phyloP scores from a whole-genome alignment of 805 yeast genomes.

The Metschnikowia gelsemii region DNA sequence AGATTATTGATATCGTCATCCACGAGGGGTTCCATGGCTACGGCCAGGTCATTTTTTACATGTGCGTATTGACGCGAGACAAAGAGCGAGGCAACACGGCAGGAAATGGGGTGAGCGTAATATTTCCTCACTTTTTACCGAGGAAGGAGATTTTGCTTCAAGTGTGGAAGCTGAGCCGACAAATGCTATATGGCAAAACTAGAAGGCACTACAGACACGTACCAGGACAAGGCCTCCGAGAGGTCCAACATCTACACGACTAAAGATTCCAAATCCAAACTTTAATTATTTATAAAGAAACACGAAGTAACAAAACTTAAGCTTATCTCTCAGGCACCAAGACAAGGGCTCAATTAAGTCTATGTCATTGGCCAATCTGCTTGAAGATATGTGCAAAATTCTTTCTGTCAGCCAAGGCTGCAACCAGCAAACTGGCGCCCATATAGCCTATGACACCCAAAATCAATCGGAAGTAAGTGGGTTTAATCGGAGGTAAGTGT shows the following conservation, averaged over 20 bases:
- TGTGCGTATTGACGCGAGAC: slow-evolving; percentile 54
- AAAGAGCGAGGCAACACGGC: slow-evolving; percentile 15
- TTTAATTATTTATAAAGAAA: background rate
- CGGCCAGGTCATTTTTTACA: slow-evolving; percentile 60
- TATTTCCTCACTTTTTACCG: slow-evolving; percentile 45
- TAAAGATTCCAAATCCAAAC: slow-evolving; percentile 3
- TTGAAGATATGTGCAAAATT: slow-evolving; percentile 30
- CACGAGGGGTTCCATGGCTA: slow-evolving; percentile 74
- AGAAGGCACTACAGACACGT: slow-evolving; percentile 20
- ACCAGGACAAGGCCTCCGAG: slow-evolving; percentile 24
- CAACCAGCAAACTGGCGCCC: slow-evolving; percentile 29
- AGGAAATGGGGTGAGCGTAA: slow-evolving; percentile 31
- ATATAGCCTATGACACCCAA: slow-evolving; percentile 26
- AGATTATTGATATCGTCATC: slow-evolving; percentile 62
- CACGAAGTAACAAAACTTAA: background rate
- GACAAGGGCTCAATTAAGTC: background rate
- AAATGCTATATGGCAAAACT: slow-evolving; percentile 30
- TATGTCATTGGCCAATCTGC: slow-evolving; percentile 28
- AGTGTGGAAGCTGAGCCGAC: slow-evolving; percentile 41
- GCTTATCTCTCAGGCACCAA: background rate
- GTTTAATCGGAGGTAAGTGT: slow-evolving; percentile 13
- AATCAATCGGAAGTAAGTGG: slow-evolving; percentile 20
- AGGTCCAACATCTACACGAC: slow-evolving; percentile 18
- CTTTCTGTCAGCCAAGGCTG: slow-evolving; percentile 31
- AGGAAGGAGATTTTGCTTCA: slow-evolving; percentile 38